Evolutionary conservation across 139 green algal species (phyloP).

Genomic region (Chlamydomonas applanata): DNA sequence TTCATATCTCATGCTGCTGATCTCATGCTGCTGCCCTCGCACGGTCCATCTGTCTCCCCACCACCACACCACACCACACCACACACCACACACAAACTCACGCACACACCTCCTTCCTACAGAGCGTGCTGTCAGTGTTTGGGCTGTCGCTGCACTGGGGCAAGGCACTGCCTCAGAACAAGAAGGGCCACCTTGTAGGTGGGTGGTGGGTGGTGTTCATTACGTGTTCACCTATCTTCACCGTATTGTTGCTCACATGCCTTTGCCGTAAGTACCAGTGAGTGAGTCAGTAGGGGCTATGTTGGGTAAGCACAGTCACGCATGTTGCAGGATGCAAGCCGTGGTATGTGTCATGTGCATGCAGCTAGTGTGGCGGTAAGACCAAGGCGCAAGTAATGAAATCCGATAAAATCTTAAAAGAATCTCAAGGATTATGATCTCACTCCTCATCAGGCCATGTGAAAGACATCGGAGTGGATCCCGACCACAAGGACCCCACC

Average conservation of each 20-base stretch:
- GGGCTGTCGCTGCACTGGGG: conserved; percentile 60
- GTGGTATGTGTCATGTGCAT: not conserved
- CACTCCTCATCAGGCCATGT: not conserved
- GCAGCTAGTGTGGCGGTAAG: not conserved
- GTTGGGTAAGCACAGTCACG: no score
- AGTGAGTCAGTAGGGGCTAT: no score
- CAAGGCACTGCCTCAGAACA: conserved; percentile 49
- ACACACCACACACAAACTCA: no score
- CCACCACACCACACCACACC: no score
- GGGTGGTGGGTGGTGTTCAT: not conserved
- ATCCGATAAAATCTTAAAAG: no score
- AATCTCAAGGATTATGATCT: not conserved
- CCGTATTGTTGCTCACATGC: no score
- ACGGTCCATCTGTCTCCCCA: no score
- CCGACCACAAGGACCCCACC: conserved; percentile 38
- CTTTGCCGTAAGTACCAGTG: no score
- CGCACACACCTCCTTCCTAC: not conserved
- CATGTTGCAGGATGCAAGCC: not conserved
- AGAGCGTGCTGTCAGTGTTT: conserved; percentile 48
- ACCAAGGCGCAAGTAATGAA: not conserved
- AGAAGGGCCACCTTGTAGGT: conserved; percentile 31
- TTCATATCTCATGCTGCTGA: no score
- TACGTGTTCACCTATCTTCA: no score
- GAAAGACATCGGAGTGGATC: conserved; percentile 64
- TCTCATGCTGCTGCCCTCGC: no score